Base-by-base conservation (phyloP, 331 rosid genomes). In the Rosa hybrid region DNA sequence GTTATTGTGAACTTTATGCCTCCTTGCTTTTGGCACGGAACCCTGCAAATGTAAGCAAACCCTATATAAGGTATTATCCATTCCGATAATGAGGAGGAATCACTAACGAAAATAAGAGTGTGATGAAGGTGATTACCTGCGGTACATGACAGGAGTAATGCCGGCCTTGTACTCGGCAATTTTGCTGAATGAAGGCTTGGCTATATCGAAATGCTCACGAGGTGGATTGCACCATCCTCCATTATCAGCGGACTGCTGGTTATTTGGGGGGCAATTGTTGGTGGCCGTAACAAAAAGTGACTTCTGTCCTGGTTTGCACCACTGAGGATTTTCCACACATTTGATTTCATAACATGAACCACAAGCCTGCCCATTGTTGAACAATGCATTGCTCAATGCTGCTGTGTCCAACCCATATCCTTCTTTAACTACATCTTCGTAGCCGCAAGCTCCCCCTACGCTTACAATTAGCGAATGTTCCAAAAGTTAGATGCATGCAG, bases 211-310 rank as follows among this genome's bases (percentile, higher is more conserved):
- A 84, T 92, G 97, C 75, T 86, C 83, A 0, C 81, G 84, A 0
- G 98, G 97, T 1, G 95, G 95, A 62, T 87, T 92, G 90, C 98
- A 94, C 97, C 98, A 94, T 62, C 98, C 97, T 60, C 98, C 98
- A 60, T 83, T 79, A 56, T 88, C 86, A 53, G 68, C 25, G 6
- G 87, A 0, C 25, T 45, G 84, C 46, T 68, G 4, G 53, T 60
- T 79, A 76, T 89, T 89, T 0, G 97, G 92, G 3, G 95, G 97
- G 71, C 97, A 92, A 38, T 80, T 82, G 77, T 94, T 85, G 41
- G 98, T 91, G 11, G 88, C 97, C 0, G 95, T 91, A 10, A 94
- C 92, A 11, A 79, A 0, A 12, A 94, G 68, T 20, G 97, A 86
- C 2, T 84, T 67, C 72, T 74, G 76, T 0, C 89, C 88, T 14